These are phyloP conservation scores for Cenchrus purpureus DNA, from an alignment of 176 grass and related monocot genomes.

Conservation along the genomic window DNA sequence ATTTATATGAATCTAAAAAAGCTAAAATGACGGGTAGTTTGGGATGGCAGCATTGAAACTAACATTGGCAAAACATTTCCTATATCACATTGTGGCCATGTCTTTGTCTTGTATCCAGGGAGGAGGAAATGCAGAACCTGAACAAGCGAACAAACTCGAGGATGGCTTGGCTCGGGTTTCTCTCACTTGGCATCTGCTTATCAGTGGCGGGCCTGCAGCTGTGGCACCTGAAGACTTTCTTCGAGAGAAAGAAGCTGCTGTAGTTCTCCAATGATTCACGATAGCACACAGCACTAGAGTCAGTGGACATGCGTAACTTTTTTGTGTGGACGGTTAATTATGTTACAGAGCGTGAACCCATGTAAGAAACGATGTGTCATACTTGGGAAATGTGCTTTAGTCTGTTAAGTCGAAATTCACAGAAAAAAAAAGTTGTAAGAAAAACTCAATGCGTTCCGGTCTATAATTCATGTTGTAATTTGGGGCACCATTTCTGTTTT, in stretches of 20 bases:
- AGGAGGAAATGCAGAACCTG: slow-evolving; percentile 96
- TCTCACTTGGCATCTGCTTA: slow-evolving; percentile 76
- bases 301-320: slow-evolving; percentile 14
- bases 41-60: too few relatives aligned
- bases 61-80: not conserved
- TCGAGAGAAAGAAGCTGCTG: slow-evolving; percentile 98
- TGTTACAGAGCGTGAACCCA: slow-evolving; percentile 11
- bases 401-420: not conserved
- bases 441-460: not conserved
- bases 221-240: slow-evolving; percentile 97
- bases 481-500: not conserved
- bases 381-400: slow-evolving; percentile 5
- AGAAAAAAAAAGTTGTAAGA: not conserved
- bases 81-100: not conserved
- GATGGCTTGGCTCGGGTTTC: slow-evolving; percentile 92
- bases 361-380: slow-evolving; percentile 34
- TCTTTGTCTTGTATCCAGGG: slow-evolving; percentile 48
- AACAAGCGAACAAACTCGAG: slow-evolving; percentile 87
- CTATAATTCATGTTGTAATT: not conserved
- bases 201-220: slow-evolving; percentile 87
- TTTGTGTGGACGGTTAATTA: slow-evolving; percentile 15
- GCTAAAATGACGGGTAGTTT: too few relatives aligned
- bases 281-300: not conserved
- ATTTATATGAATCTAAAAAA: too few relatives aligned
- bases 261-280: slow-evolving; percentile 41